Base-by-base conservation (phyloP, 495 filamentous ascomycete genomes). In the Penicillium cataractarum region DNA sequence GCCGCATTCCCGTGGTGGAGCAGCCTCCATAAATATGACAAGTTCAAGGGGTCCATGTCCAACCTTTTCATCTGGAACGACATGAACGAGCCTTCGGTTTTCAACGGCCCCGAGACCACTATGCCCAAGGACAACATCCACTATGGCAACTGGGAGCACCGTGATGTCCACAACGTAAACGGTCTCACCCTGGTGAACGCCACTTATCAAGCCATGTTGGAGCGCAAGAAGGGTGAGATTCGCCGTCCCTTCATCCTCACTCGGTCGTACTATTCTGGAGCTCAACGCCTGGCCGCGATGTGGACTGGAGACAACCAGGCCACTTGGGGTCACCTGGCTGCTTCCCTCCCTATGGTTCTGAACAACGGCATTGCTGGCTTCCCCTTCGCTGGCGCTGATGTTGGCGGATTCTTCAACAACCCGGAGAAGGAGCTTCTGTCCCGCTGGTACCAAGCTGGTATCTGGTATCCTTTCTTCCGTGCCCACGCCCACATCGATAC, bases 11-110 rank as follows among this genome's bases (percentile, higher is more conserved):
- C 87, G 52, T 99, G 96, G 96, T 99, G 95, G 95, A 86, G 83
- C 46, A 75, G 80, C 13, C 85, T 97, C 8, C 97, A 96, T 83
- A 89, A 90, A 64, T 97, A 92, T 68, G 87, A 92, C 70, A 83
- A 75, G 46, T 97, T 96, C 82, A 90, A 90, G 72, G 92, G 91
- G 51, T 88, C 92, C 4, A 82, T 88, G 66, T 76, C 87, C 39
- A 98, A 97, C 71, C 85, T 89, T 4, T 97, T 92, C 79, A 88
- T 98, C 71, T 99, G 95, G 95, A 99, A 99, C 74, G 95, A 99
- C 71, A 99, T 99, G 95, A 99, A 97, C 68, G 95, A 99, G 78
- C 95, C 95, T 0, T 97, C 95, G 0, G 95, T 99, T 8, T 99
- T 99, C 81, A 97, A 97, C 71, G 95, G 95, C 0, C 95, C 95